Evolutionary conservation across 2,329 filamentous ascomycete genomes (phyloP), one percentile per base, ranked within the genome.

Genomic region (Hypoxylon sp.): DNA sequence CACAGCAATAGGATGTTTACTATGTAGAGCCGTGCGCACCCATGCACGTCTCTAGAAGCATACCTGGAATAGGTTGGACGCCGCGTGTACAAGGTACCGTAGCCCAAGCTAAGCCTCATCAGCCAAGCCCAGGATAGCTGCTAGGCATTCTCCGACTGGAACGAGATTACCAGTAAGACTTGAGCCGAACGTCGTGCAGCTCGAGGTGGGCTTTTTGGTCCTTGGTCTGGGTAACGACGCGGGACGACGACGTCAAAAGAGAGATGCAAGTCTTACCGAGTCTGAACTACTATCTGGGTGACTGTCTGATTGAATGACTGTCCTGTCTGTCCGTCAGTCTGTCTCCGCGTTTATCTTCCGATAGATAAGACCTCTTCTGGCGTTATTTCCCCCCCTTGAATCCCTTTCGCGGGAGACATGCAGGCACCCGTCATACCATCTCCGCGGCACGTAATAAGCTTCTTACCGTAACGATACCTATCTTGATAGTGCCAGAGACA

Each of bases 211-310:
- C 37, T 11, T 20, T n/a, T 34, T 53, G 43, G 49, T 49, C 37
- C 32, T 34, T 43, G 39, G 52, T 58, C 56, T 65, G 20, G 34
- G 64, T 64, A 52, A 52, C 62, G 51, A 56, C 59, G 54, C 47
- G 34, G 61, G 49, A 49, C 17, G 20, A 20, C 11, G 37, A 39
- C 24, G 17, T 46, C 48, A 55, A 68, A 59, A 34, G 26, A 32
- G 6, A 65, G 57, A 62, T 59, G 65, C 63, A 68, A 68, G 62
- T 68, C 59, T 64, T 66, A 59, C 65, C 65, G 65, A 68, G 57
- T 20, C 15, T 26, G n/a, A n/a, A n/a, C n/a, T n/a, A 4, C 24
- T 26, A 26, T 26, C 24, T n/a, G 10, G 37, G 11, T 13, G 30
- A 15, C 32, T 37, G 32, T 15, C 13, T n/a, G 32, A 5, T 37